Percentiles rank a stretch among this genome's conserved stretches.
These are phyloP conservation scores for Aureobasidium sp. DNA, from an alignment of 2,329 filamentous ascomycete genomes.

Conservation along the genomic window DNA sequence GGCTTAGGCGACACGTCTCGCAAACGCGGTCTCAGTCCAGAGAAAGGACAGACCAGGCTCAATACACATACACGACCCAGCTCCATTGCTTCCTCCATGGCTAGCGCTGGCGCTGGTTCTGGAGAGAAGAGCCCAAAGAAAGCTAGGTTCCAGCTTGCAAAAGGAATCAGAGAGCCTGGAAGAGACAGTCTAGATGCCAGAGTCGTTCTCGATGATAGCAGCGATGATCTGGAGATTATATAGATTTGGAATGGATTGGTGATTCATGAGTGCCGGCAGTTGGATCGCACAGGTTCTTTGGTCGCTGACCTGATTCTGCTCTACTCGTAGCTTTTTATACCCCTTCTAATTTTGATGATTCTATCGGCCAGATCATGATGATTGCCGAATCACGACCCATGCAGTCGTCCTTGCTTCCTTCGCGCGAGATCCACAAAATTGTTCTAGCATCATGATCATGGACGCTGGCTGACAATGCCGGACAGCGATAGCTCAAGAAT, in stretches of 20 bases:
- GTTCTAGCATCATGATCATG: background rate
- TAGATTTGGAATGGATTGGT: background rate
- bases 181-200: slow-evolving; percentile 38
- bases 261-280: no score
- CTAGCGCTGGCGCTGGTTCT: slow-evolving; percentile 21
- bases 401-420: no score
- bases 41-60: slow-evolving; percentile 25
- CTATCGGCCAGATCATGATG: background rate
- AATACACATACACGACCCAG: slow-evolving; percentile 11
- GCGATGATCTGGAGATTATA: slow-evolving; percentile 38
- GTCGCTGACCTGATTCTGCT: background rate
- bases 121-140: slow-evolving; percentile 33
- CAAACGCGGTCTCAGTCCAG: slow-evolving; percentile 21
- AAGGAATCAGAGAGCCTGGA: slow-evolving; percentile 42
- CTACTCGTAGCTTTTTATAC: background rate
- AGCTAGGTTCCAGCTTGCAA: slow-evolving; percentile 39
- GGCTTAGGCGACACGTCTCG: slow-evolving; percentile 25
- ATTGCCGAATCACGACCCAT: background rate
- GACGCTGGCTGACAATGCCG: background rate
- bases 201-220: slow-evolving; percentile 33
- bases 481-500: background rate
- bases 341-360: background rate
- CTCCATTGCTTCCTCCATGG: background rate
- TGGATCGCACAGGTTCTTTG: no score
- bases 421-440: no score